Evolutionary conservation across 768 basidiomycete species (phyloP), one percentile per base, ranked within the genome.

Genomic region (Collybia sordida): DNA sequence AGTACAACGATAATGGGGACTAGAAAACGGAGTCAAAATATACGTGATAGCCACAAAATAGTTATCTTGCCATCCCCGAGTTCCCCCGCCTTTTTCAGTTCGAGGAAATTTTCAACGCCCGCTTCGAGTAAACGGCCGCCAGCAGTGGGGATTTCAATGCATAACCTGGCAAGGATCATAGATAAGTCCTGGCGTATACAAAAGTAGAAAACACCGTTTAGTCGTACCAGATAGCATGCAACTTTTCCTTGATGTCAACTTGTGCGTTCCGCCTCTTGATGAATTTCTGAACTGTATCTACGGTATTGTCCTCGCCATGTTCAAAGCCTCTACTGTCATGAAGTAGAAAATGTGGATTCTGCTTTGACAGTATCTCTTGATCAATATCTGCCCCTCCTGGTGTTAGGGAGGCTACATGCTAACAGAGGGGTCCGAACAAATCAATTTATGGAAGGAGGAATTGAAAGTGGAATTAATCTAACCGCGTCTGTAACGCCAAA

Each of bases 171-270:
- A 9, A 21, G 14, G 31, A 14, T 4, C 9, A 31, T 12, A 31
- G n/a, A n/a, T n/a, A n/a, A n/a, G n/a, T n/a, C n/a, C n/a, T 11
- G 31, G 9, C 14, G 14, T 31, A 12, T 31, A 31, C 9, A 11
- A 31, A 31, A 31, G 6, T 3, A 31, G 11, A 12, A 31, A 4
- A 11, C 9, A 11, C 31, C 11, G n/a, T n/a, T n/a, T n/a, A n/a
- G n/a, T n/a, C 50, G 44, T 45, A 61, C 66, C 66, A 68, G 38
- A 68, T 61, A 7, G 64, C 65, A 49, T 68, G 59, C n/a, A 66
- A 19, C 40, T 44, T 48, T 42, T 60, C 56, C 23, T 52, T 35
- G 2, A 54, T 19, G 3, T 55, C 53, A 15, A 41, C 17, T 11
- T 40, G 28, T 22, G 18, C 44, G 15, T 28, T 23, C 7, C 38